Conservation (phyloP, 1,139 yeast genomes). For the Kurtzmaniella natalensis region DNA sequence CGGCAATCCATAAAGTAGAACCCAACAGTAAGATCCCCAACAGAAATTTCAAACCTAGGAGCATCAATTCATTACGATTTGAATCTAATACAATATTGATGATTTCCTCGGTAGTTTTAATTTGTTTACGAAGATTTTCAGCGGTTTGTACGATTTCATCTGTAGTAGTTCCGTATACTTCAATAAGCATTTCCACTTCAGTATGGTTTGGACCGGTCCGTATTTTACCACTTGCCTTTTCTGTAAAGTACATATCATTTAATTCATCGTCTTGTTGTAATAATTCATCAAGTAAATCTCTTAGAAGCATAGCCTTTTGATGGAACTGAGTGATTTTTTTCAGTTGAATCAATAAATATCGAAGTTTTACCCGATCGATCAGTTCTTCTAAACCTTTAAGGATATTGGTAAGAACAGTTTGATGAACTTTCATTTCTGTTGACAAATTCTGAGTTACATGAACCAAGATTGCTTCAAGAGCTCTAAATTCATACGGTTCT, state of each 20-base stretch:
- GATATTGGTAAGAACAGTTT: conserved; percentile 34
- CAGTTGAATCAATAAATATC: conserved; percentile 40
- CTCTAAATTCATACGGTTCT: conserved; percentile 41
- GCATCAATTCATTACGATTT: conserved; percentile 45
- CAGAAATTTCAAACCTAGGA: conserved; percentile 40
- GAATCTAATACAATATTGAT: conserved; percentile 44
- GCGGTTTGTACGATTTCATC: conserved; percentile 47
- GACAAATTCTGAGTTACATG: conserved; percentile 36
- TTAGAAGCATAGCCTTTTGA: conserved; percentile 36
- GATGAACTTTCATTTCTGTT: conserved; percentile 42
- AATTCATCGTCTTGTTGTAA: conserved; percentile 39
- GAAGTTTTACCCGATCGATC: conserved; percentile 35
- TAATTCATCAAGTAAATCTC: conserved; percentile 37
- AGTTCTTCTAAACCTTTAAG: conserved; percentile 35
- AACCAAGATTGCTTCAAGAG: conserved; percentile 39
- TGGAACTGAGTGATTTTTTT: conserved; percentile 44
- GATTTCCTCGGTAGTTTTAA: conserved; percentile 44
- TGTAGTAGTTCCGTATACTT: conserved; percentile 39
- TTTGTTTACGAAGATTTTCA: conserved; percentile 36
- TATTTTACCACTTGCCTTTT: conserved; percentile 17
- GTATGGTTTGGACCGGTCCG: conserved; percentile 34
- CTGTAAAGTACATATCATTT: conserved; percentile 38
- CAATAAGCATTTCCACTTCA: conserved; percentile 41
- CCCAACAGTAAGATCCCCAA: conserved; percentile 42
- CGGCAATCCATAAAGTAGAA: conserved; percentile 34